These are phyloP conservation scores for Cystofilobasidium bisporidii DNA, from an alignment of 768 basidiomycete species.

Conservation along the genomic window DNA sequence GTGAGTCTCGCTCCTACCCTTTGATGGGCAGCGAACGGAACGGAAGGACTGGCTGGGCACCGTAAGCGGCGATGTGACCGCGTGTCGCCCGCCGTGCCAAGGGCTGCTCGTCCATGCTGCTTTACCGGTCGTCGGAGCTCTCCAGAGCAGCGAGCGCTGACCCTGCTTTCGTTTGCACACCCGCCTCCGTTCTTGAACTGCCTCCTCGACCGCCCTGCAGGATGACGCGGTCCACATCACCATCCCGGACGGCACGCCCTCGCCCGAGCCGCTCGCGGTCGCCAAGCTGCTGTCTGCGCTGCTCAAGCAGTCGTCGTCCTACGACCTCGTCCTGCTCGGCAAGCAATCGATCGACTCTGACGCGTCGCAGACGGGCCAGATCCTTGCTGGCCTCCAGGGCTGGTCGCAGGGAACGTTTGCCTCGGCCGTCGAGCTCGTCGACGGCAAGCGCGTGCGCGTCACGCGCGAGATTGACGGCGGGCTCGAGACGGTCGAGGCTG, in stretches of 20 bases:
- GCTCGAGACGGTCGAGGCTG: constrained; percentile 65
- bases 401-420: constrained; percentile 96
- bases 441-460: constrained; percentile 57
- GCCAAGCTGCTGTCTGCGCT: constrained; percentile 73
- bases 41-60: too few relatives aligned
- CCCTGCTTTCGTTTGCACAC: too few relatives aligned
- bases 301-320: constrained; percentile 54
- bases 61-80: too few relatives aligned
- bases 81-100: too few relatives aligned
- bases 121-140: too few relatives aligned
- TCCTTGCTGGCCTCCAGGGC: constrained; percentile 83
- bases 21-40: too few relatives aligned
- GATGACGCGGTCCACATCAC: constrained; percentile 88
- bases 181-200: too few relatives aligned
- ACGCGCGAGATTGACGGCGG: constrained; percentile 93
- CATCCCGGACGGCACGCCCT: constrained; percentile 57
- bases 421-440: constrained; percentile 63
- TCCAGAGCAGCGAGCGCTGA: too few relatives aligned
- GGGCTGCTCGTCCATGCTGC: too few relatives aligned
- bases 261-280: constrained; percentile 82
- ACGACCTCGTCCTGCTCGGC: constrained; percentile 83
- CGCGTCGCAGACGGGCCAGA: constrained; percentile 88
- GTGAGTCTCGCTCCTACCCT: too few relatives aligned
- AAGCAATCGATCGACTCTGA: constrained; percentile 99
- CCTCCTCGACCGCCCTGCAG: neutral